Percentiles rank a stretch among this genome's conserved stretches.
Evolutionary conservation across 2,329 filamentous ascomycete genomes (phyloP).

Genomic region (Ilyonectria mors-panacis): DNA sequence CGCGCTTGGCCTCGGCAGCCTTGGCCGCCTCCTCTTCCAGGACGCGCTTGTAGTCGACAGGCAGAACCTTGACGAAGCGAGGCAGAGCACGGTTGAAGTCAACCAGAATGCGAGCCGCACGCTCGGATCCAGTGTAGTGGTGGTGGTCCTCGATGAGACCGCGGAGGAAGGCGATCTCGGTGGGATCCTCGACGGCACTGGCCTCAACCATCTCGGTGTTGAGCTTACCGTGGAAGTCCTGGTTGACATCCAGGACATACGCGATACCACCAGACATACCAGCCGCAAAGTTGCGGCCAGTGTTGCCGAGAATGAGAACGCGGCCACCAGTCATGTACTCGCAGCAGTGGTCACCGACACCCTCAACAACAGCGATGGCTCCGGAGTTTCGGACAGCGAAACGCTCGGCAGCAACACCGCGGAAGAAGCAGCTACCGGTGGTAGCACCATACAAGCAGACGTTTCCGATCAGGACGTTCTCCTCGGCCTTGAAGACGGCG

Average conservation of each 20-base stretch:
- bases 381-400: conserved; percentile 98
- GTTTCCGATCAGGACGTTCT: conserved; percentile 95
- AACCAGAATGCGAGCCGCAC: conserved; percentile 92
- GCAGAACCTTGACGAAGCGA: conserved; percentile 93
- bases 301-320: conserved; percentile 87
- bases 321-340: conserved; percentile 99
- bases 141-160: conserved; percentile 96
- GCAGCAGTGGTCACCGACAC: conserved; percentile 95
- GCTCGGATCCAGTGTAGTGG: conserved; percentile 96
- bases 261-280: conserved; percentile 99
- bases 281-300: conserved; percentile 96
- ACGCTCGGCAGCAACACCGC: conserved; percentile 94
- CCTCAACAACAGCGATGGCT: conserved; percentile 95
- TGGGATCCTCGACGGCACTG: conserved; percentile 84
- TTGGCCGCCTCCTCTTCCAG: conserved; percentile 88
- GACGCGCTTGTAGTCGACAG: conserved; percentile 96
- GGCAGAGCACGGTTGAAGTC: conserved; percentile 94
- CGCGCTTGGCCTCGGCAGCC: conserved; percentile 86
- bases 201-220: conserved; percentile 99
- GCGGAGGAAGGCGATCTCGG: conserved; percentile 91
- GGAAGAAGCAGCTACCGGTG: conserved; percentile 93
- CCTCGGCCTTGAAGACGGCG: conserved; percentile 94
- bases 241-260: conserved; percentile 90
- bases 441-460: conserved; percentile 97
- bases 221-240: conserved; percentile 92